These are phyloP conservation scores for Amaranthus hypochondriacus DNA, from an alignment of 148 eudicot species.

Conservation along the genomic window DNA sequence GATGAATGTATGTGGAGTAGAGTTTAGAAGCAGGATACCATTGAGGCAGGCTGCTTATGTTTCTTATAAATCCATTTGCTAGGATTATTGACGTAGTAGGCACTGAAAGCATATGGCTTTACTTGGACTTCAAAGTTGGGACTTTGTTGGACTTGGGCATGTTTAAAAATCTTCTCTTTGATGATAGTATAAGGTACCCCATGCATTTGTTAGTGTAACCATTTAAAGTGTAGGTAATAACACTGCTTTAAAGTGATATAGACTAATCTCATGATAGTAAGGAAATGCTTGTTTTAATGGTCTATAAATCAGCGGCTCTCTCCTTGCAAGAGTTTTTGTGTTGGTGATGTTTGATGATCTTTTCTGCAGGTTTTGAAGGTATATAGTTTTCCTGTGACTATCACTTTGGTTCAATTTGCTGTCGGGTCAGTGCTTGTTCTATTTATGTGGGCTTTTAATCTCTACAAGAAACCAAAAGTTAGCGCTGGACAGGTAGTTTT, in stretches of 20 bases:
- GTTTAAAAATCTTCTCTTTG: neutral
- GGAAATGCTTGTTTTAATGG: neutral
- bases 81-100: too few species aligned
- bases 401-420: slow-evolving; percentile 72
- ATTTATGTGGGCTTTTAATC: slow-evolving; percentile 76
- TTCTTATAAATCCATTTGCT: neutral
- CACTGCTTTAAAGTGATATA: neutral
- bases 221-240: neutral
- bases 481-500: slow-evolving; percentile 62
- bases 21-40: neutral
- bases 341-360: slow-evolving; percentile 5
- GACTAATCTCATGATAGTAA: neutral
- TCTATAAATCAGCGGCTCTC: neutral
- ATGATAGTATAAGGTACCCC: neutral
- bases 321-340: neutral
- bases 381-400: slow-evolving; percentile 66
- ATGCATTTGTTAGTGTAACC: neutral
- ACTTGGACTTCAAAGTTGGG: neutral
- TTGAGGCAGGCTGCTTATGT: neutral
- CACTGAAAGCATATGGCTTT: too few species aligned
- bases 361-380: slow-evolving; percentile 73
- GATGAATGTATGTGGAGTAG: neutral
- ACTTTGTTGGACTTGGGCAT: neutral
- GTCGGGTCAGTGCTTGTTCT: slow-evolving; percentile 65
- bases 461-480: slow-evolving; percentile 74